Evolutionary conservation across 768 basidiomycete species (phyloP), one percentile per base, ranked within the genome.

Genomic region (Coprinopsis cinerea): DNA sequence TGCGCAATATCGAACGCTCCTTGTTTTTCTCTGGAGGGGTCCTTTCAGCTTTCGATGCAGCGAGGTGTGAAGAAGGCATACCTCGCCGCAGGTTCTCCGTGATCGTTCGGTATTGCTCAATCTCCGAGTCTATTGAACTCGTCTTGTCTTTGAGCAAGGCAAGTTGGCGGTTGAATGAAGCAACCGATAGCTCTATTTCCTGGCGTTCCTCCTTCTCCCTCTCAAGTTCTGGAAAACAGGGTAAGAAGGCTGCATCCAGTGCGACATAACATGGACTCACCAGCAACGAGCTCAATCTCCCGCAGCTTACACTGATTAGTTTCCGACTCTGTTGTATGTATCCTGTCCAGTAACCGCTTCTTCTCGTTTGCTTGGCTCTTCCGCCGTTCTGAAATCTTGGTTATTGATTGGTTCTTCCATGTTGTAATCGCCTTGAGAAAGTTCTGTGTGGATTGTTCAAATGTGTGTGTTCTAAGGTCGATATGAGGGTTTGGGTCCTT

Each of bases 231-330:
- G 48, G 14, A 25, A 14, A n/a, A n/a, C n/a, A n/a, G n/a, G n/a
- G n/a, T n/a, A n/a, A n/a, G n/a, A n/a, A n/a, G n/a, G n/a, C n/a
- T n/a, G n/a, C n/a, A n/a, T n/a, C n/a, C n/a, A n/a, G n/a, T n/a
- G n/a, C n/a, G n/a, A n/a, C n/a, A n/a, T n/a, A n/a, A n/a, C n/a
- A n/a, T n/a, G n/a, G n/a, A n/a, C 79, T n/a, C 63, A 92, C 91
- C 78, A 49, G 79, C 77, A 2, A 90, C 74, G 48, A 94, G 74
- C 45, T 88, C 83, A 25, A 90, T 83, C 65, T 93, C 92, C 58
- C 73, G 77, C 45, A 87, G 61, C 56, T 91, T 88, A 67, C 87
- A 91, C 37, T 82, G 71, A 47, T 79, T 82, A 1, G 78, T 92
- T 64, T 91, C 85, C 0, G 70, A 58, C 61, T 92, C 86, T 0